Percentiles rank a stretch among this genome's conserved stretches.
These are phyloP conservation scores for Leptosphaerulina australis DNA, from an alignment of 2,329 filamentous ascomycete genomes.

Conservation along the genomic window DNA sequence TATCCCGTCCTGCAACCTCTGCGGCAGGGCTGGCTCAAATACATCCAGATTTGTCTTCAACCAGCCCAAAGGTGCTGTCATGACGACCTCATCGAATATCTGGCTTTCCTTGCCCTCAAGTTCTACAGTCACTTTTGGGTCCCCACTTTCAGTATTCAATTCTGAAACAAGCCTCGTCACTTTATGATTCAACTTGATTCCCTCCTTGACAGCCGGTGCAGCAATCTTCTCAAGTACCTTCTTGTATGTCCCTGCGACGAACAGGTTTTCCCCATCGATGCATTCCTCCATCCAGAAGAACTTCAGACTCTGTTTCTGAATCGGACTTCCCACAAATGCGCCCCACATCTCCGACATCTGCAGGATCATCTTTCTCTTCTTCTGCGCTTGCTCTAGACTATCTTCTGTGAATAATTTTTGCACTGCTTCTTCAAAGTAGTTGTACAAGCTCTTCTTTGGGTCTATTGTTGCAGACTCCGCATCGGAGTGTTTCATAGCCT, in stretches of 20 bases:
- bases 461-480: conserved; percentile 61
- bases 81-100: conserved; percentile 70
- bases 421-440: conserved; percentile 62
- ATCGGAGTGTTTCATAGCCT: conserved; percentile 71
- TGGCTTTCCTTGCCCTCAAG: conserved; percentile 54
- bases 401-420: conserved; percentile 48
- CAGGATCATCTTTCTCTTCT: conserved; percentile 57
- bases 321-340: conserved; percentile 70
- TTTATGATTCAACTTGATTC: conserved; percentile 58
- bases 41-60: conserved; percentile 46
- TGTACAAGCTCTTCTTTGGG: conserved; percentile 58
- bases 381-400: conserved; percentile 48
- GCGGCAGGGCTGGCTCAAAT: conserved; percentile 67
- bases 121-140: conserved; percentile 48
- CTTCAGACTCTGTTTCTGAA: conserved; percentile 70
- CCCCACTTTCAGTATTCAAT: conserved; percentile 16
- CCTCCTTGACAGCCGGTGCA: conserved; percentile 61
- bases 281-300: conserved; percentile 82
- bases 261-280: conserved; percentile 72
- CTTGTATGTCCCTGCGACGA: conserved; percentile 66
- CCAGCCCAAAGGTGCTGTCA: conserved; percentile 71
- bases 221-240: conserved; percentile 66
- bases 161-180: conserved; percentile 53
- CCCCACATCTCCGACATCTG: conserved; percentile 71
- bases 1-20: conserved; percentile 65